phyloP scores from a whole-genome alignment of 768 basidiomycete genomes.

The Termitomyces sp. region DNA sequence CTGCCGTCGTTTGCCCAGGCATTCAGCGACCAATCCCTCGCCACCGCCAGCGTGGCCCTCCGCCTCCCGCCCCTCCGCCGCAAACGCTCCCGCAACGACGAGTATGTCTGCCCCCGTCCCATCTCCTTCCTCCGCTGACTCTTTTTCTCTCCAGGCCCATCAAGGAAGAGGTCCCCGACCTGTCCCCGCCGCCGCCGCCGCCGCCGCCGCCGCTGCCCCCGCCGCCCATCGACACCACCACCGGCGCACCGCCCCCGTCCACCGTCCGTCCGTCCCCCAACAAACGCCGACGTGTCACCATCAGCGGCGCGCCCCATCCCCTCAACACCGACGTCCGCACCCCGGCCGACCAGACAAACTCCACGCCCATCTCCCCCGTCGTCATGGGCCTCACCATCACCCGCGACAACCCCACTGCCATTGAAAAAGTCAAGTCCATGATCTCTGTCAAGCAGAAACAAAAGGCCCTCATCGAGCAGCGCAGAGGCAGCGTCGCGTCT shows the following conservation, averaged over 20 bases:
- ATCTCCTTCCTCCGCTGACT: constrained; percentile 10
- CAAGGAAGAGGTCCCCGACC: constrained; percentile 65
- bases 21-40: constrained; percentile 57
- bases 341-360: constrained; percentile 37
- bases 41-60: constrained; percentile 45
- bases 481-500: constrained; percentile 56
- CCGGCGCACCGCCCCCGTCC: constrained; percentile 36
- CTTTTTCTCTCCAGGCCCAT: constrained; percentile 26
- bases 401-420: constrained; percentile 53
- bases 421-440: constrained; percentile 63
- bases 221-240: constrained; percentile 17
- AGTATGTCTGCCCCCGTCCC: constrained; percentile 11
- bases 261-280: constrained; percentile 43
- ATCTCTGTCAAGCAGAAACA: constrained; percentile 66
- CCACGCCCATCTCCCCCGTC: constrained; percentile 63
- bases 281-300: constrained; percentile 63
- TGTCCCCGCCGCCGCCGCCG: no score
- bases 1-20: constrained; percentile 80
- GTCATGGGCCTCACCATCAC: constrained; percentile 58
- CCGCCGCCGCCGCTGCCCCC: constrained; percentile 19
- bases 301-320: constrained; percentile 51
- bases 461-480: constrained; percentile 67
- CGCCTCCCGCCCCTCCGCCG: constrained; percentile 8
- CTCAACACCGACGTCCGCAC: constrained; percentile 40
- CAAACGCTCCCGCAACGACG: constrained; percentile 46